Conservation (phyloP, 148 eudicot genomes). For the Talinum fruticosum region DNA sequence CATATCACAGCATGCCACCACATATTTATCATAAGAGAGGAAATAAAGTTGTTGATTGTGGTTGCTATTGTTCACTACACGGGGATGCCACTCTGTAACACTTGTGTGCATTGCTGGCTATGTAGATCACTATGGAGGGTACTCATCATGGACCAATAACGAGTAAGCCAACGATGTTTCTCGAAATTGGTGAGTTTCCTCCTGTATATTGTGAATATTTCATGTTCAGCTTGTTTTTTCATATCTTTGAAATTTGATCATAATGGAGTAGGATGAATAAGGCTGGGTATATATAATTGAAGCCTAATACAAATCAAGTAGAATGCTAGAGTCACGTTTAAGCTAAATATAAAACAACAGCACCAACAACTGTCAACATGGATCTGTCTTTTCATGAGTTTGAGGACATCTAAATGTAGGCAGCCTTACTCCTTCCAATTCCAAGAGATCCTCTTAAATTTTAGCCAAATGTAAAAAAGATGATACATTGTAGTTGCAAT, state of each 20-base stretch:
- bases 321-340: no score
- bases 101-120: background rate
- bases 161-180: slow-evolving; percentile 79
- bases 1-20: background rate
- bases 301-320: no score
- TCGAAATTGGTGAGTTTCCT: slow-evolving; percentile 66
- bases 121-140: slow-evolving; percentile 85
- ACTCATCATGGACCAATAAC: slow-evolving; percentile 95
- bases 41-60: background rate
- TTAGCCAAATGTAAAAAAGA: no score
- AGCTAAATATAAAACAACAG: no score
- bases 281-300: no score
- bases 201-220: background rate
- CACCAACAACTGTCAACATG: no score
- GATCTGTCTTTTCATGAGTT: no score
- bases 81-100: background rate
- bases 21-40: background rate
- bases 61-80: background rate
- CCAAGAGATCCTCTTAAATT: no score
- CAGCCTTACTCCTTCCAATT: no score
- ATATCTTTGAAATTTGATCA: background rate
- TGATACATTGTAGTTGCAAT: no score
- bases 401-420: no score
- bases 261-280: background rate
- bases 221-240: background rate